A percentile compares a stretch with the other conserved stretches of the same genome.
phyloP scores from a whole-genome alignment of 192 early-diverging fungal species.

The Coemansia nantahalensis region DNA sequence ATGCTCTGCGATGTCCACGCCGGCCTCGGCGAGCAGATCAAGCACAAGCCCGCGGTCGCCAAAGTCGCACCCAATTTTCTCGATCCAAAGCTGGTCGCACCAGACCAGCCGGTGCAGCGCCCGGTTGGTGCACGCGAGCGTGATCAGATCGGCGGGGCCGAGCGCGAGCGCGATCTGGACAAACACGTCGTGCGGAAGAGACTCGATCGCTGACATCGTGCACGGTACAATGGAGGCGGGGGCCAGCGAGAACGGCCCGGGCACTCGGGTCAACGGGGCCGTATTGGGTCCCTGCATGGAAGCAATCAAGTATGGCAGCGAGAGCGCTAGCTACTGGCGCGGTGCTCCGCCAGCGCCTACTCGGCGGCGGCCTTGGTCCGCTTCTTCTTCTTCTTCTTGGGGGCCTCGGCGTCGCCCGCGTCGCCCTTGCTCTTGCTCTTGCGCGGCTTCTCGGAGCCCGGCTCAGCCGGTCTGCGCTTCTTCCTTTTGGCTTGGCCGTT shows the following conservation, averaged over 20 bases:
- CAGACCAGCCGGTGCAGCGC: conserved; percentile 17
- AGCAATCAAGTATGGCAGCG: too few species aligned
- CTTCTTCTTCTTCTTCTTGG: conserved; percentile 27
- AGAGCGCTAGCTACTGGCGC: too few species aligned
- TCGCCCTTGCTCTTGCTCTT: conserved; percentile 11
- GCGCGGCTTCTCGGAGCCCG: conserved; percentile 5
- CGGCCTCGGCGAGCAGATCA: conserved; percentile 40
- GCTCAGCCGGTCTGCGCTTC: conserved; percentile 7
- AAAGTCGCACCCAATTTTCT: conserved; percentile 44
- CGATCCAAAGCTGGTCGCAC: conserved; percentile 42
- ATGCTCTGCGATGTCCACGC: conserved; percentile 40
- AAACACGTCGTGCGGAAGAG: conserved; percentile 41
- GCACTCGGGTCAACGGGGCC: too few species aligned
- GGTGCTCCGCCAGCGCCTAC: too few species aligned
- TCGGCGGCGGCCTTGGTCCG: conserved; percentile 4
- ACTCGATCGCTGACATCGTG: conserved; percentile 22
- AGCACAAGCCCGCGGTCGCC: conserved; percentile 39
- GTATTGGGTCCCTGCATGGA: too few species aligned
- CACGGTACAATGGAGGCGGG: neutral
- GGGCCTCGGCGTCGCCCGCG: conserved; percentile 6
- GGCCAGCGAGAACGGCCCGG: too few species aligned
- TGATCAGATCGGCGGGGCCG: conserved; percentile 18
- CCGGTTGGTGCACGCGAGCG: conserved; percentile 35
- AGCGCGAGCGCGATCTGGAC: conserved; percentile 34
- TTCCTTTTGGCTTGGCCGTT: conserved; percentile 15